These are phyloP conservation scores for Phialophora macrospora DNA, from an alignment of 2,329 filamentous ascomycete genomes.

Conservation along the genomic window DNA sequence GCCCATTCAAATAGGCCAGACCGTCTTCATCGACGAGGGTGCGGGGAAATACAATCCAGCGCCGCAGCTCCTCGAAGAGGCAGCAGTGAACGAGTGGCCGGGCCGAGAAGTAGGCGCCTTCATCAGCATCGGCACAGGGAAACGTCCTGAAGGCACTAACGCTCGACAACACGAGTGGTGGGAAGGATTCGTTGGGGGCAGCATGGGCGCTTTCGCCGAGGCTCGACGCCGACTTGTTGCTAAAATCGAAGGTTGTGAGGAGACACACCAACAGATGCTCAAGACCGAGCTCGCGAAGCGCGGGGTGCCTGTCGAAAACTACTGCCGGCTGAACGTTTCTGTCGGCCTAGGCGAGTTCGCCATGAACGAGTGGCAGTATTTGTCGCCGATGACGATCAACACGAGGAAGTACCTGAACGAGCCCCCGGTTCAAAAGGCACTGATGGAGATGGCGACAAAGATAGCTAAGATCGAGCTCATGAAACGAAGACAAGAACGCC, in stretches of 20 bases:
- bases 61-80: constrained; percentile 84
- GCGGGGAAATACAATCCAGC: constrained; percentile 89
- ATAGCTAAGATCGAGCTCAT: constrained; percentile 81
- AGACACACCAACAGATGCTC: constrained; percentile 84
- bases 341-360: constrained; percentile 92
- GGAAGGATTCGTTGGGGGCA: constrained; percentile 75
- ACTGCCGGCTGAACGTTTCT: constrained; percentile 96
- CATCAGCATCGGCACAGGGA: constrained; percentile 91
- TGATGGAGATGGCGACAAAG: constrained; percentile 75
- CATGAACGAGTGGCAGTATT: constrained; percentile 96
- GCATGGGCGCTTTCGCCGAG: constrained; percentile 86
- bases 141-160: constrained; percentile 74
- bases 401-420: constrained; percentile 82
- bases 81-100: constrained; percentile 93
- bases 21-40: constrained; percentile 91
- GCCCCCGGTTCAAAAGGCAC: constrained; percentile 75
- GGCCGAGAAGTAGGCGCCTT: constrained; percentile 91
- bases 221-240: constrained; percentile 80
- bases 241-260: constrained; percentile 95
- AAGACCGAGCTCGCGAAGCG: constrained; percentile 76
- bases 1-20: constrained; percentile 90
- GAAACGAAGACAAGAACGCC: constrained; percentile 67
- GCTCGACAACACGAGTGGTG: constrained; percentile 79
- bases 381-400: constrained; percentile 93
- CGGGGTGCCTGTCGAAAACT: constrained; percentile 83